Percentiles rank a stretch among this genome's conserved stretches.
phyloP scores from a whole-genome alignment of 2,329 filamentous ascomycete species.

The Curvularia hawaiiensis region DNA sequence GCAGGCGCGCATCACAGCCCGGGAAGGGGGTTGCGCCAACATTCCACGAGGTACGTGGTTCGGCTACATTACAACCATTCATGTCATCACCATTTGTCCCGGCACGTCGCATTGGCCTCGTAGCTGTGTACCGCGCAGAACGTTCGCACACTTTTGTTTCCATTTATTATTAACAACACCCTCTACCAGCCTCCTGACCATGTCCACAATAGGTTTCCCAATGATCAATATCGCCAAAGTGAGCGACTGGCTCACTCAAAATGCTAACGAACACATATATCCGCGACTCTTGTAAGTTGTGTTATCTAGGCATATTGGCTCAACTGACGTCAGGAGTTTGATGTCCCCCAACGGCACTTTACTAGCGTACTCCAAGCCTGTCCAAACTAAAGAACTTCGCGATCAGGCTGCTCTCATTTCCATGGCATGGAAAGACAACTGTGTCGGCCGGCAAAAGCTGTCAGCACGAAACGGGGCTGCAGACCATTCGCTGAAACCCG shows the following conservation, averaged over 20 bases:
- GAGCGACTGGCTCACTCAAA: conserved; percentile 52
- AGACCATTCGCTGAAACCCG: conserved; percentile 20
- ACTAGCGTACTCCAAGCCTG: conserved; percentile 55
- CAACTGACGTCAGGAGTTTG: conserved; percentile 41
- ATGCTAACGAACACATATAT: conserved; percentile 52
- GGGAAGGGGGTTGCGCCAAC: conserved; percentile 16
- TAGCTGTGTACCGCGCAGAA: neutral
- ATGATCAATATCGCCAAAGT: conserved; percentile 54
- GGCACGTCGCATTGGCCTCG: neutral
- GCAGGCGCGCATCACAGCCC: conserved; percentile 14
- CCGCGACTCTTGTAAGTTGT: conserved; percentile 51
- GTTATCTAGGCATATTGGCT: neutral
- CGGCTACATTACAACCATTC: conserved; percentile 3
- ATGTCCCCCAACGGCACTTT: conserved; percentile 59
- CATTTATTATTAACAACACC: conserved; percentile 5
- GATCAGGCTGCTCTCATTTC: conserved; percentile 56
- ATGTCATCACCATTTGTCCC: neutral
- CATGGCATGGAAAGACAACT: conserved; percentile 56
- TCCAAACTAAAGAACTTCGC: conserved; percentile 55
- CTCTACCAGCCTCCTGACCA: conserved; percentile 18
- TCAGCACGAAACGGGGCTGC: conserved; percentile 14
- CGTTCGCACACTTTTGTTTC: neutral
- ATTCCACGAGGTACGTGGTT: conserved; percentile 23
- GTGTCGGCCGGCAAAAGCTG: conserved; percentile 24
- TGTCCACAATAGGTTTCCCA: conserved; percentile 18